These are phyloP conservation scores for Paecilomyces fulvus DNA, from an alignment of 2,329 filamentous ascomycete species.

Conservation along the genomic window DNA sequence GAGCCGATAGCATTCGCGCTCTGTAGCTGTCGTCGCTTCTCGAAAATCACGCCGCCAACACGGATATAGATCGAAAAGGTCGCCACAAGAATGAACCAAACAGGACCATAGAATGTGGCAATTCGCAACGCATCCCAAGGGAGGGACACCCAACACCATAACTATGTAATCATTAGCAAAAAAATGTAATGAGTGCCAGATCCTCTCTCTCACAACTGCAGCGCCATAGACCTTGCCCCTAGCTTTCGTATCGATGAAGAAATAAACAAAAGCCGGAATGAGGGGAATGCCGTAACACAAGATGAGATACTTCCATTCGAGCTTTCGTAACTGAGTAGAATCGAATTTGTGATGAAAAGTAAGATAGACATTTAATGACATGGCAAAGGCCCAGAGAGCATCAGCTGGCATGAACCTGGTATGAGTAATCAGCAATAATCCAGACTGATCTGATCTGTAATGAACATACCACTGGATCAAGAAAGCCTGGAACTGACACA, in stretches of 20 bases:
- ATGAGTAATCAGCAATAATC: slow-evolving; percentile 3
- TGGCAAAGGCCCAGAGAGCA: slow-evolving; percentile 67
- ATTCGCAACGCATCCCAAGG: slow-evolving; percentile 66
- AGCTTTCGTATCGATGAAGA: slow-evolving; percentile 51
- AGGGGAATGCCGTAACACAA: slow-evolving; percentile 67
- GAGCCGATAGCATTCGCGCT: slow-evolving; percentile 44
- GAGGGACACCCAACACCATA: slow-evolving; percentile 72
- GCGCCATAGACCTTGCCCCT: slow-evolving; percentile 61
- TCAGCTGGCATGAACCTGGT: slow-evolving; percentile 69
- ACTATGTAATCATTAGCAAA: slow-evolving; percentile 22
- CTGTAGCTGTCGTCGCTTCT: slow-evolving; percentile 54
- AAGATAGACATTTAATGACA: slow-evolving; percentile 76
- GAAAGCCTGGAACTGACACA: slow-evolving; percentile 71
- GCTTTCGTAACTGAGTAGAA: slow-evolving; percentile 51
- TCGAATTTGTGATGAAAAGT: slow-evolving; percentile 71
- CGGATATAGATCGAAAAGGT: slow-evolving; percentile 34
- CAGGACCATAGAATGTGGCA: slow-evolving; percentile 57
- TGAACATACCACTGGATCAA: slow-evolving; percentile 70
- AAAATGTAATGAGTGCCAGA: not conserved
- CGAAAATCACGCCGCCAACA: slow-evolving; percentile 30
- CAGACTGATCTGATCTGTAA: not conserved
- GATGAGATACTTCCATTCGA: slow-evolving; percentile 64
- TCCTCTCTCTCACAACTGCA: slow-evolving; percentile 45
- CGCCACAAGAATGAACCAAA: slow-evolving; percentile 34
- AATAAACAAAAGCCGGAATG: slow-evolving; percentile 57